Conservation (phyloP, 1,284 basidiomycete species). For the Irpex rosettiformis region DNA sequence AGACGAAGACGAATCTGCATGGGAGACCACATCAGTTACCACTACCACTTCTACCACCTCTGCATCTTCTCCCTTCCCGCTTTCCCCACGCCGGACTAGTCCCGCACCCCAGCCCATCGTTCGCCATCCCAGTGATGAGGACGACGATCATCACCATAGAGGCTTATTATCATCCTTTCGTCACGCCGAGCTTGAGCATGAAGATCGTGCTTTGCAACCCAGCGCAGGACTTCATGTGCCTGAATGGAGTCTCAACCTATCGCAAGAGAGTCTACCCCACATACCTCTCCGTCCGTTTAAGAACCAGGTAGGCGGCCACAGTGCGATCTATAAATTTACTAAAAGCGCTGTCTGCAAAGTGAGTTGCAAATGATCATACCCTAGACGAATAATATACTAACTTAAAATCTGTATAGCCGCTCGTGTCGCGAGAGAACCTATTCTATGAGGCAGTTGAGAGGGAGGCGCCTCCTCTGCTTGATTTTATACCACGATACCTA, state of each 20-base stretch:
- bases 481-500: conserved; percentile 94
- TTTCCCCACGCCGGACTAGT: conserved; percentile 31
- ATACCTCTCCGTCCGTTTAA: conserved; percentile 95
- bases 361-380: conserved; percentile 27
- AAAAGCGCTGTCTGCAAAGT: conserved; percentile 98
- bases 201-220: conserved; percentile 23
- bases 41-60: conserved; percentile 58
- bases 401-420: conserved; percentile 54
- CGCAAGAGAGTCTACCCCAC: conserved; percentile 70
- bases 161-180: conserved; percentile 24
- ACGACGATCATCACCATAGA: conserved; percentile 27
- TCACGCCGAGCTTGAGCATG: conserved; percentile 24
- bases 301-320: conserved; percentile 98
- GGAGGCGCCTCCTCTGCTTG: conserved; percentile 86
- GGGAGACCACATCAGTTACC: conserved; percentile 65
- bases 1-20: conserved; percentile 71
- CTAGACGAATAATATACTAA: background rate
- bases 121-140: conserved; percentile 34
- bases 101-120: conserved; percentile 27
- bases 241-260: conserved; percentile 31
- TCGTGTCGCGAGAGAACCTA: conserved; percentile 94
- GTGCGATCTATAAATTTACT: conserved; percentile 97
- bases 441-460: conserved; percentile 98
- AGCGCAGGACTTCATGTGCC: conserved; percentile 21
- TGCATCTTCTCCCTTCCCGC: conserved; percentile 36